Conservation (phyloP, 257 asterid genomes). For the Forsythia suspensa region DNA sequence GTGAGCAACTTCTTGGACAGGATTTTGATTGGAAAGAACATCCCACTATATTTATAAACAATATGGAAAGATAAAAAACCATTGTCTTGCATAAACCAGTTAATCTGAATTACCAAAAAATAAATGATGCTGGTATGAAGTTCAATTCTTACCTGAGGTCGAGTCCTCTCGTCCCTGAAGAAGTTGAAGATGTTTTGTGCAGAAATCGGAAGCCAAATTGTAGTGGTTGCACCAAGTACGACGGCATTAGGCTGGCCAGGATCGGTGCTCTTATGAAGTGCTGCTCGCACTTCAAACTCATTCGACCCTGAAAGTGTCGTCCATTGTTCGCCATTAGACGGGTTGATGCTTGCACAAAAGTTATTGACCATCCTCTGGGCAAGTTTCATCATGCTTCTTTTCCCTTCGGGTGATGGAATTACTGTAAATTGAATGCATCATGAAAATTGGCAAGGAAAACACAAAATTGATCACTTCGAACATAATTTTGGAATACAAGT, state of each 20-base stretch:
- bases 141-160: slow-evolving; percentile 61
- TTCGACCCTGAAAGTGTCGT: slow-evolving; percentile 58
- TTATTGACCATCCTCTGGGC: slow-evolving; percentile 87
- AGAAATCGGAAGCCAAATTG: slow-evolving; percentile 87
- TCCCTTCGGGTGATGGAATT: slow-evolving; percentile 79
- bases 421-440: slow-evolving; percentile 28
- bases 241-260: slow-evolving; percentile 88
- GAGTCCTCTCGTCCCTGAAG: slow-evolving; percentile 70
- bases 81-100: neutral
- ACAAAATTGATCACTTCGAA: neutral
- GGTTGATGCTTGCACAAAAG: slow-evolving; percentile 79
- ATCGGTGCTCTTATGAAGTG: slow-evolving; percentile 66
- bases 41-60: slow-evolving; percentile 65
- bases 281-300: slow-evolving; percentile 78
- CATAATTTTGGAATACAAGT: neutral
- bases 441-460: neutral
- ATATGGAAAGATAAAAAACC: neutral
- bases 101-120: neutral
- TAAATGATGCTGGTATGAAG: neutral
- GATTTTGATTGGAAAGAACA: slow-evolving; percentile 80
- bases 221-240: slow-evolving; percentile 86
- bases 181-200: slow-evolving; percentile 72
- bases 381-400: slow-evolving; percentile 89
- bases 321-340: slow-evolving; percentile 77
- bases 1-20: slow-evolving; percentile 89